Evolutionary conservation across 805 yeast species (phyloP), one percentile per base, ranked within the genome.

Genomic region (Hanseniaspora nectarophila): DNA sequence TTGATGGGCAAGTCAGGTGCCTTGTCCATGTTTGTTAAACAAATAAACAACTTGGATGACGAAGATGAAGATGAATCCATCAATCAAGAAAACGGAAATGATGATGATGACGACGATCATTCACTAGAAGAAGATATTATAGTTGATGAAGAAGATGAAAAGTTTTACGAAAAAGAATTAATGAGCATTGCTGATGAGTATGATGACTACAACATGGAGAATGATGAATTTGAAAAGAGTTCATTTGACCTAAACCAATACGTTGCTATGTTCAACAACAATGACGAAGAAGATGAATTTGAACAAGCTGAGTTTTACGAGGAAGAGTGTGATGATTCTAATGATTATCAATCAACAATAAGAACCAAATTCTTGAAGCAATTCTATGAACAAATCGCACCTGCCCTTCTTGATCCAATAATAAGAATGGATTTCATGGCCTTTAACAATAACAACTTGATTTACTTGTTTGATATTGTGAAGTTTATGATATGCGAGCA

Each of bases 1-100:
- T 20, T 48, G 7, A 48, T 48, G 53, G 53, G 53, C 4, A 48
- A 48, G 32, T 24, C 45, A 5, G 53, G 53, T 13, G 53, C 53
- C 10, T 16, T 48, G 5, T 24, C 34, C 23, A 48, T 48, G 53
- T 48, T 48, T 32, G 44, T 48, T 23, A 48, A 42, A 28, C 46
- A 48, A n/a, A 16, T 48, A 13, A 48, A 48, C 23, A 29, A 39
- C 20, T 21, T 31, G 5, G 51, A 47, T 13, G 47, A 44, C 9
- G 47, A 32, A 15, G 53, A 37, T n/a, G 43, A 38, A 5, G 48
- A 44, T 9, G 31, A 16, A 20, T 21, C 20, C 24, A 28, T 20
- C 1, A 4, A 15, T 10, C 26, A 38, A 12, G 37, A 26, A 35
- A 39, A 24, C 21, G 37, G 2, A 6, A 44, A 47, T 15, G 16